Percentiles rank a stretch among this genome's conserved stretches.
Evolutionary conservation across 768 basidiomycete genomes (phyloP).

Genomic region (Suillus spraguei): DNA sequence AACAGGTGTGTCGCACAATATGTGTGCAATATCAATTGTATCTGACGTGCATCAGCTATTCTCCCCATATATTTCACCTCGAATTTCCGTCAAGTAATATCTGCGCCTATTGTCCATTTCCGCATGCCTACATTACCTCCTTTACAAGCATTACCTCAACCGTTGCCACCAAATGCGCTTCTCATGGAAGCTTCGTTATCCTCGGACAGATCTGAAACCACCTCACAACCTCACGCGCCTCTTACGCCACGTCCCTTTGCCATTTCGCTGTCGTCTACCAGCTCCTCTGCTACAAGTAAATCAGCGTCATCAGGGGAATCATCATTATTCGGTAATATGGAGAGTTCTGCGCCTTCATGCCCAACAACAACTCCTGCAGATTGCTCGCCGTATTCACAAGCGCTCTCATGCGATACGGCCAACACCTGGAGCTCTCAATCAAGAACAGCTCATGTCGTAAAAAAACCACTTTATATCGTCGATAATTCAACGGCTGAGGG

Average conservation of each 20-base stretch:
- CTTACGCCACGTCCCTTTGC: constrained; percentile 42
- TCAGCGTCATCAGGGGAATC: constrained; percentile 37
- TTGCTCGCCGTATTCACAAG: constrained; percentile 22
- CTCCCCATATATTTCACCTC: constrained; percentile 71
- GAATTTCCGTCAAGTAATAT: constrained; percentile 65
- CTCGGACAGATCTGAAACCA: constrained; percentile 26
- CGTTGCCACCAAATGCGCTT: constrained; percentile 28
- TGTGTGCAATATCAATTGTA: neutral
- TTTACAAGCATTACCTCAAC: constrained; percentile 46
- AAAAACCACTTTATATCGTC: constrained; percentile 42
- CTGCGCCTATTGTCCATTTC: constrained; percentile 62
- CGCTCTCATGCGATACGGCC: neutral
- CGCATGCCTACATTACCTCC: constrained; percentile 74
- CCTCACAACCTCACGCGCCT: constrained; percentile 17
- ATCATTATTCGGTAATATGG: constrained; percentile 33
- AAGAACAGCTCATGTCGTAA: constrained; percentile 13
- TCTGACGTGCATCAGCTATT: constrained; percentile 45
- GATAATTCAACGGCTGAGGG: constrained; percentile 50
- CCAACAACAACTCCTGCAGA: constrained; percentile 24
- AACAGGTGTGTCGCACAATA: constrained; percentile 48
- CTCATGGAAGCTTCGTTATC: constrained; percentile 25
- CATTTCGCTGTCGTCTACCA: constrained; percentile 54
- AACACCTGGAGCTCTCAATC: constrained; percentile 8
- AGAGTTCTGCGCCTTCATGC: constrained; percentile 27
- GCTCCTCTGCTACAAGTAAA: constrained; percentile 36